Evolutionary conservation across 768 basidiomycete species (phyloP).

Genomic region (Phylloporus sp.): DNA sequence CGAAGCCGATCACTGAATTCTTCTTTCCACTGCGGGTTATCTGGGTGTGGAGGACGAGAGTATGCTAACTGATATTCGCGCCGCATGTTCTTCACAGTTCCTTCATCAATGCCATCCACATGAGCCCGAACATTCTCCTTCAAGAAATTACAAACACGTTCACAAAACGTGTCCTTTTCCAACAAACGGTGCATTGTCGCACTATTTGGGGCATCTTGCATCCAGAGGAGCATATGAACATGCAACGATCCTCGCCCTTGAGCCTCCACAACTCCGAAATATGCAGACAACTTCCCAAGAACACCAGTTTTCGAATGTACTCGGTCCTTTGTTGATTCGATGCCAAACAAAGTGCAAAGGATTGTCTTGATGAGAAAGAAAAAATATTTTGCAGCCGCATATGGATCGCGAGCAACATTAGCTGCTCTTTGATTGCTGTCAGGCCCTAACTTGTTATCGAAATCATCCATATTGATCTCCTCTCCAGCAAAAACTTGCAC

Average conservation of each 20-base stretch:
- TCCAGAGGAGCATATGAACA: constrained; percentile 1
- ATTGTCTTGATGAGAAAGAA: not conserved
- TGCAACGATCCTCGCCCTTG: not conserved
- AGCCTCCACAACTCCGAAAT: not conserved
- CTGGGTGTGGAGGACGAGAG: not conserved
- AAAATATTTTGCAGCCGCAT: constrained; percentile 3
- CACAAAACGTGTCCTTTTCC: not conserved
- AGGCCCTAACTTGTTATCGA: not conserved
- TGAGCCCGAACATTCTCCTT: not conserved
- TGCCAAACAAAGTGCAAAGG: not conserved
- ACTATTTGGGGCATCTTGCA: not conserved
- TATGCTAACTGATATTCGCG: not conserved
- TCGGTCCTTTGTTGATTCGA: not conserved
- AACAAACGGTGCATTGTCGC: not conserved
- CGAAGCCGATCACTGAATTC: not conserved
- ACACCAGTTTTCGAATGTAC: not conserved
- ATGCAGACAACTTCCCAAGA: not conserved
- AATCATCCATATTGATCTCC: not conserved
- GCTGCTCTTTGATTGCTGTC: not conserved
- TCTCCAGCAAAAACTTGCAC: not conserved
- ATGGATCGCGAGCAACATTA: not conserved
- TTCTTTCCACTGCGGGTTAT: not conserved
- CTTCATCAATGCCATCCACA: not conserved
- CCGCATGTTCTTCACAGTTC: not conserved
- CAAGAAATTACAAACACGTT: not conserved